phyloP scores from a whole-genome alignment of 805 yeast species.

The Candida dajiaensis region DNA sequence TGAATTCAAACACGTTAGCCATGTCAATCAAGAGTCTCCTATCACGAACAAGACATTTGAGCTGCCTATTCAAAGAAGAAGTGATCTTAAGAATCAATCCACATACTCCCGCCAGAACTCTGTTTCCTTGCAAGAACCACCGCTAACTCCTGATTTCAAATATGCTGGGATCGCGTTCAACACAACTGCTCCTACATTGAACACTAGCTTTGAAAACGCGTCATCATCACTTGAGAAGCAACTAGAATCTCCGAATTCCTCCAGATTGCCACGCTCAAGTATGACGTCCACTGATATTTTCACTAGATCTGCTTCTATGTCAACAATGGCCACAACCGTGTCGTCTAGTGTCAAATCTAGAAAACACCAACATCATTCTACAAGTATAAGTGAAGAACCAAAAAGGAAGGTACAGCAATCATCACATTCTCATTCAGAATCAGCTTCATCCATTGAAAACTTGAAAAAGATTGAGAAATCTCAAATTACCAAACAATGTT shows the following conservation, averaged over 20 bases:
- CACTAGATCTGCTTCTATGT: conserved; percentile 20
- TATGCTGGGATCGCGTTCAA: conserved; percentile 15
- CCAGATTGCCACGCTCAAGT: conserved; percentile 14
- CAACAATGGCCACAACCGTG: conserved; percentile 19
- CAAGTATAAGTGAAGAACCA: conserved; percentile 3
- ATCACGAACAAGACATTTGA: conserved; percentile 13
- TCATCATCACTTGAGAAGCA: not conserved
- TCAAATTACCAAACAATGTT: conserved; percentile 18
- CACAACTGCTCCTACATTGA: conserved; percentile 14
- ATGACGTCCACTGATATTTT: conserved; percentile 14
- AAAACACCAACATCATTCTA: conserved; percentile 10
- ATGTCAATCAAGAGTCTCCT: conserved; percentile 26
- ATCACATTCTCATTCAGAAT: conserved; percentile 7
- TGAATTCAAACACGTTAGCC: conserved; percentile 35
- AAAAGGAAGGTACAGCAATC: not conserved
- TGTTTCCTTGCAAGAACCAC: not conserved
- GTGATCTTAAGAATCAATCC: not conserved
- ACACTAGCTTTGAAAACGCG: not conserved
- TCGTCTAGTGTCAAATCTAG: conserved; percentile 6
- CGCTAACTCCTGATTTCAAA: not conserved
- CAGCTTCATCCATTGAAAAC: conserved; percentile 19
- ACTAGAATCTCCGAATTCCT: conserved; percentile 8
- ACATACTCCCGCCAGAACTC: not conserved
- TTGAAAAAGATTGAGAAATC: conserved; percentile 17
- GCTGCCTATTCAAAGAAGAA: conserved; percentile 4